phyloP scores from a whole-genome alignment of 176 grass and related monocot genomes.

The Canna indica region DNA sequence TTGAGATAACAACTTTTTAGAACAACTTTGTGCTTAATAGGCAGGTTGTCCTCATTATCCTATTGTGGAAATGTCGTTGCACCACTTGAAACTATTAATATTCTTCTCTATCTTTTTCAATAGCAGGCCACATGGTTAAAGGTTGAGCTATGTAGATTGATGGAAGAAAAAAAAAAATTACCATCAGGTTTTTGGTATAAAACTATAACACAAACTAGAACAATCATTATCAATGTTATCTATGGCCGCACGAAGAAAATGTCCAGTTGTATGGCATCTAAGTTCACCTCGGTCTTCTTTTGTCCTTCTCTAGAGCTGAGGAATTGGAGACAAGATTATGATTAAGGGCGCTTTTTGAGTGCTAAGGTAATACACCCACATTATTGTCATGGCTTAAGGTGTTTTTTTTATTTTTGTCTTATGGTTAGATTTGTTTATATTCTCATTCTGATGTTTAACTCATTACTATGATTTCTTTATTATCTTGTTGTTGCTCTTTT shows the following conservation, averaged over 20 bases:
- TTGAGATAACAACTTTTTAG: neutral
- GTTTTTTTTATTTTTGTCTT: neutral
- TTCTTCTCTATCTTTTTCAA: neutral
- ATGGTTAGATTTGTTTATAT: neutral
- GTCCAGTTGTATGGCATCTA: neutral
- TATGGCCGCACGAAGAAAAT: neutral
- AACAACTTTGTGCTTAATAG: neutral
- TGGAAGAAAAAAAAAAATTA: conserved; percentile 89
- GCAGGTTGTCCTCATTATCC: neutral
- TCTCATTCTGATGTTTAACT: neutral
- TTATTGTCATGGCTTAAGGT: neutral
- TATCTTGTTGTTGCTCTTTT: neutral
- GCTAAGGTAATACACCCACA: conserved; percentile 48
- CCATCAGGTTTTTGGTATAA: conserved; percentile 52
- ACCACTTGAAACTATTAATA: neutral
- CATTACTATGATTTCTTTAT: neutral
- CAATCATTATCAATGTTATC: neutral
- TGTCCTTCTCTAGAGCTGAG: conserved; percentile 55
- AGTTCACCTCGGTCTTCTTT: conserved; percentile 18
- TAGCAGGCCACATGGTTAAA: conserved; percentile 80
- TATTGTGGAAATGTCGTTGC: neutral
- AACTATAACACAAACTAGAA: neutral
- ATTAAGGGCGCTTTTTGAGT: conserved; percentile 79
- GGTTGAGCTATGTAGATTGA: conserved; percentile 74
- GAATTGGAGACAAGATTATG: conserved; percentile 96